These are phyloP conservation scores for Colletotrichum liriopes DNA, from an alignment of 2,329 filamentous ascomycete species.

Conservation along the genomic window DNA sequence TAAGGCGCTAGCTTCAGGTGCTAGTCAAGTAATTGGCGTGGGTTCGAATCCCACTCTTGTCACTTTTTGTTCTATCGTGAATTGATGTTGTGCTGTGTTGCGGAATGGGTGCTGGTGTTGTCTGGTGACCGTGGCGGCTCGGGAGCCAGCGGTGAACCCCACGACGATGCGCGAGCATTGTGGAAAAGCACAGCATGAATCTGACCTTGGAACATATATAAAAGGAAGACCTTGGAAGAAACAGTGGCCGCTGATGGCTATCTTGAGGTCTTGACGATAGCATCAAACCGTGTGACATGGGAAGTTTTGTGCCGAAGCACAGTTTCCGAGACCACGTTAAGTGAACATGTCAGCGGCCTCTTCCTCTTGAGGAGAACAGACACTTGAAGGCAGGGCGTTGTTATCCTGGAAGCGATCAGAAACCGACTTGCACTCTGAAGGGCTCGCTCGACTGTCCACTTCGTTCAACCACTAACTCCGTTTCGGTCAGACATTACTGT, in stretches of 20 bases:
- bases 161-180: background rate
- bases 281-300: too few relatives aligned
- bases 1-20: slow-evolving; percentile 31
- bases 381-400: background rate
- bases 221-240: background rate
- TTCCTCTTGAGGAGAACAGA: background rate
- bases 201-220: background rate
- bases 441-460: too few relatives aligned
- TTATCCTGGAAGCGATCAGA: background rate
- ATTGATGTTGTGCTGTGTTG: too few relatives aligned
- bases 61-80: background rate
- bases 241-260: too few relatives aligned
- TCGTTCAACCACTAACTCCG: too few relatives aligned
- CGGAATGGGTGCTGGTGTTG: background rate
- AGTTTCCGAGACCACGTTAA: background rate
- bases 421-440: background rate
- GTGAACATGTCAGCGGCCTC: too few relatives aligned
- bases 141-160: background rate
- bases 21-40: slow-evolving; percentile 29
- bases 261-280: background rate
- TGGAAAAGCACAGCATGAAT: background rate
- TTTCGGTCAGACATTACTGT: background rate
- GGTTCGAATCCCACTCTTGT: slow-evolving; percentile 32
- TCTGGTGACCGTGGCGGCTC: too few relatives aligned
- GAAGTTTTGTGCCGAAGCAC: background rate